phyloP scores from a whole-genome alignment of 352 stramenopile genomes.

The Pythium periplocum region DNA sequence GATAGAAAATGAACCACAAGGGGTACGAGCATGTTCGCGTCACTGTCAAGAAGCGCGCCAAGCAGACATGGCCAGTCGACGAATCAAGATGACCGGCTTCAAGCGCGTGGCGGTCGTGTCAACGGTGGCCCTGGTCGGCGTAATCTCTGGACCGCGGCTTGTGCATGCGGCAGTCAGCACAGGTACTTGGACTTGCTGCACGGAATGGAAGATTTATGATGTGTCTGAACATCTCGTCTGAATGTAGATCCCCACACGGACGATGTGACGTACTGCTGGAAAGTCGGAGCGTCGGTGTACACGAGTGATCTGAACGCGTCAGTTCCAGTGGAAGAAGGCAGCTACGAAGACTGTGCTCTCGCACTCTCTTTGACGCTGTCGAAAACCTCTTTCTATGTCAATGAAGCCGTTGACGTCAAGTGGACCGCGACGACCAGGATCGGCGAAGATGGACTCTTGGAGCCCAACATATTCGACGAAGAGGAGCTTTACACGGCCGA shows the following conservation, averaged over 20 bases:
- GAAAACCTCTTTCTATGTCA: constrained; percentile 38
- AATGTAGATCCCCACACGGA: constrained; percentile 5
- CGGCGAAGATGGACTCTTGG: constrained; percentile 22
- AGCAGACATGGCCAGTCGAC: too few relatives aligned
- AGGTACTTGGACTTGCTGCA: too few relatives aligned
- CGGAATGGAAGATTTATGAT: too few relatives aligned
- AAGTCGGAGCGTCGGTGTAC: constrained; percentile 15
- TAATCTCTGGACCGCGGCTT: too few relatives aligned
- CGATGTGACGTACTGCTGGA: constrained; percentile 26
- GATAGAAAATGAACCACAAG: too few relatives aligned
- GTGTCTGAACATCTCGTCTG: neutral
- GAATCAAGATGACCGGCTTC: too few relatives aligned
- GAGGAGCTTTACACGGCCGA: constrained; percentile 32
- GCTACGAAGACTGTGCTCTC: constrained; percentile 38
- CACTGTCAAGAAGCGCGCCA: too few relatives aligned
- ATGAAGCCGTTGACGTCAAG: constrained; percentile 50
- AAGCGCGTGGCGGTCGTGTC: too few relatives aligned
- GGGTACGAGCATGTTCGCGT: too few relatives aligned
- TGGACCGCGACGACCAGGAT: constrained; percentile 61
- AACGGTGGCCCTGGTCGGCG: too few relatives aligned
- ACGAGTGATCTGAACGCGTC: constrained; percentile 11
- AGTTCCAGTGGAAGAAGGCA: constrained; percentile 1
- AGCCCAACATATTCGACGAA: constrained; percentile 43
- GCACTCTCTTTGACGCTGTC: constrained; percentile 38
- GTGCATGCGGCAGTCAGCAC: too few relatives aligned